A percentile compares a stretch with the other conserved stretches of the same genome.
Evolutionary conservation across 2,329 filamentous ascomycete genomes (phyloP).

Genomic region (Alternaria panax): DNA sequence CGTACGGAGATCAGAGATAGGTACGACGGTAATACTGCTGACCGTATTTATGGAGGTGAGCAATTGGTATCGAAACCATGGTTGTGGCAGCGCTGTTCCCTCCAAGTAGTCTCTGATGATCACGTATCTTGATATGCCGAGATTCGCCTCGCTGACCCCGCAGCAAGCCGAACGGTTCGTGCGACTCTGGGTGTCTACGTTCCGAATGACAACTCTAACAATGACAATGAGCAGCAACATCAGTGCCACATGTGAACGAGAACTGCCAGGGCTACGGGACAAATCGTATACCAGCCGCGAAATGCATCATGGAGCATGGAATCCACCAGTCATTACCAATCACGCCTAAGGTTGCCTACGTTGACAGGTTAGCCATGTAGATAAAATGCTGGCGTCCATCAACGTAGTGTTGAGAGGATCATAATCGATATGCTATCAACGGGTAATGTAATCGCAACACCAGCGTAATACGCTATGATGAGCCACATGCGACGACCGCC

Average conservation of each 20-base stretch:
- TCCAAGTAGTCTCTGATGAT: no score
- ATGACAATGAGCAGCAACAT: background rate
- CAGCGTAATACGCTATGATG: no score
- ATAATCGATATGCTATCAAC: background rate
- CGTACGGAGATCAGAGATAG: no score
- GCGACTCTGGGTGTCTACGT: background rate
- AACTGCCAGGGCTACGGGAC: background rate
- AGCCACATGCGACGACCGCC: background rate
- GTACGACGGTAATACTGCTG: no score
- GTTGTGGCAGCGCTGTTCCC: background rate
- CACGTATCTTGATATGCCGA: background rate
- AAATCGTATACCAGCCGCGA: background rate
- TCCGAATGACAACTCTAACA: background rate
- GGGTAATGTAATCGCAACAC: background rate
- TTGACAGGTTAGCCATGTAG: background rate
- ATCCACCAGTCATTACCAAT: background rate
- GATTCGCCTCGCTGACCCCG: no score
- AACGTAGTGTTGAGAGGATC: background rate
- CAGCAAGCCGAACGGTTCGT: background rate
- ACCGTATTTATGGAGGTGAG: no score
- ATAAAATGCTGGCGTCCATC: background rate
- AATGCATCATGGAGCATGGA: background rate
- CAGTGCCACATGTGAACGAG: background rate
- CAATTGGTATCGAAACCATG: background rate
- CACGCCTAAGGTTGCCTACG: background rate